Percentiles rank a stretch among this genome's conserved stretches.
Evolutionary conservation across 2,329 filamentous ascomycete species (phyloP).

Genomic region (Neopestalotiopsis rosae): DNA sequence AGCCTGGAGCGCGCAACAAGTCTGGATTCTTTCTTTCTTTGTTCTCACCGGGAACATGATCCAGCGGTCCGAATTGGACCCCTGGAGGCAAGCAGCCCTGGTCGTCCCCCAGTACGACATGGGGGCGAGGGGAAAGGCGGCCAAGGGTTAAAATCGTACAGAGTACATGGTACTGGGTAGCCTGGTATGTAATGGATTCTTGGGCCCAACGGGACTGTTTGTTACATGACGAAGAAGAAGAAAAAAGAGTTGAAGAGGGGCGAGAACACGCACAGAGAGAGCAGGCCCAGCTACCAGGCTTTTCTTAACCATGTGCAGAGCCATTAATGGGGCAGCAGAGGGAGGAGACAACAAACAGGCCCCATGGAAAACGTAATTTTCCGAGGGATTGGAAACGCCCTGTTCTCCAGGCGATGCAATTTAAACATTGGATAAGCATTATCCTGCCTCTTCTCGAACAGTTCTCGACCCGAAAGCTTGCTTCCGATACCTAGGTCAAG

Average conservation of each 20-base stretch:
- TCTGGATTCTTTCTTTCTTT: not conserved
- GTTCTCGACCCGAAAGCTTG: too few relatives aligned
- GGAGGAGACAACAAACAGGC: not conserved
- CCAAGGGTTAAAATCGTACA: not conserved
- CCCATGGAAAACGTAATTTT: not conserved
- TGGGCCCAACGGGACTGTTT: too few relatives aligned
- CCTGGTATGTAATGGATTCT: not conserved
- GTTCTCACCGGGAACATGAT: not conserved
- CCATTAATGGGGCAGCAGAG: too few relatives aligned
- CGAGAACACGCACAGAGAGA: too few relatives aligned
- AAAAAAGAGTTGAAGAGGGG: too few relatives aligned
- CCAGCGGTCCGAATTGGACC: slow-evolving; percentile 9
- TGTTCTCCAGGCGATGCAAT: not conserved
- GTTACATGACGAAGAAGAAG: too few relatives aligned
- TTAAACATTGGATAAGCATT: slow-evolving; percentile 1
- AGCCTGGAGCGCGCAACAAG: too few relatives aligned
- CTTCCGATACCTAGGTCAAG: too few relatives aligned
- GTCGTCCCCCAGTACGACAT: not conserved
- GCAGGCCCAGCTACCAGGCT: too few relatives aligned
- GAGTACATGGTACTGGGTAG: not conserved
- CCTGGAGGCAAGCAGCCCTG: not conserved
- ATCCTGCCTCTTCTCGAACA: too few relatives aligned
- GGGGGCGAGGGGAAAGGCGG: not conserved
- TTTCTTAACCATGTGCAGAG: too few relatives aligned
- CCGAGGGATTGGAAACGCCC: slow-evolving; percentile 5